Evolutionary conservation across 257 asterid genomes (phyloP).

Genomic region (Scutellaria minor): DNA sequence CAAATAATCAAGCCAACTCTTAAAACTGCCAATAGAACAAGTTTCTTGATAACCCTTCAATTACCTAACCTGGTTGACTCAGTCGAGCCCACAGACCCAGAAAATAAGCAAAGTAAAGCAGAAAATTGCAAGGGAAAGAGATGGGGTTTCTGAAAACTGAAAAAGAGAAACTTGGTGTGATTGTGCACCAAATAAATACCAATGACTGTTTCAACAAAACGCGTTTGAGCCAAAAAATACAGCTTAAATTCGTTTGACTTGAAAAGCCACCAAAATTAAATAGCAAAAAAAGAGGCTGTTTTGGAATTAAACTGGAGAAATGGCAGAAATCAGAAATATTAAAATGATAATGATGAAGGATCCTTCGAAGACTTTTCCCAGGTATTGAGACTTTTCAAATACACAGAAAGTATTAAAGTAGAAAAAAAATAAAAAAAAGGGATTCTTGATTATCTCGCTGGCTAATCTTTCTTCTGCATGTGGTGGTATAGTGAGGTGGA

Average conservation of each 20-base stretch:
- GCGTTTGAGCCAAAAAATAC: constrained; percentile 34
- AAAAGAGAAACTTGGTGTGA: constrained; percentile 32
- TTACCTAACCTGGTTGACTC: constrained; percentile 48
- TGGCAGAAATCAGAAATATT: no score
- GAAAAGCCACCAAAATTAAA: not conserved
- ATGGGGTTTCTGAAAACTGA: constrained; percentile 17
- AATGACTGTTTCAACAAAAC: constrained; percentile 46
- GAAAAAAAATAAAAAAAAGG: not conserved
- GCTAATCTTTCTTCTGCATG: constrained; percentile 35
- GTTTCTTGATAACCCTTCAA: constrained; percentile 35
- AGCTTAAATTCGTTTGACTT: constrained; percentile 21
- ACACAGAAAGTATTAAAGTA: not conserved
- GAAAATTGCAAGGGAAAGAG: constrained; percentile 29
- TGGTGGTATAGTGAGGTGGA: constrained; percentile 22
- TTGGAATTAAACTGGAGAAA: not conserved
- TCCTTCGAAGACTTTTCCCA: constrained; percentile 36
- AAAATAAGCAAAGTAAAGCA: constrained; percentile 35
- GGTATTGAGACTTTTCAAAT: constrained; percentile 37
- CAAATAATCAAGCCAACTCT: constrained; percentile 35
- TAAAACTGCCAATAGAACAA: constrained; percentile 15
- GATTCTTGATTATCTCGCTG: constrained; percentile 27
- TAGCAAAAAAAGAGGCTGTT: constrained; percentile 6
- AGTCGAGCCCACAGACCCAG: constrained; percentile 39
- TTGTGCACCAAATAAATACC: constrained; percentile 33
- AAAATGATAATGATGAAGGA: not conserved